phyloP scores from a whole-genome alignment of 2,329 filamentous ascomycete genomes.

The Penicillium sp. region DNA sequence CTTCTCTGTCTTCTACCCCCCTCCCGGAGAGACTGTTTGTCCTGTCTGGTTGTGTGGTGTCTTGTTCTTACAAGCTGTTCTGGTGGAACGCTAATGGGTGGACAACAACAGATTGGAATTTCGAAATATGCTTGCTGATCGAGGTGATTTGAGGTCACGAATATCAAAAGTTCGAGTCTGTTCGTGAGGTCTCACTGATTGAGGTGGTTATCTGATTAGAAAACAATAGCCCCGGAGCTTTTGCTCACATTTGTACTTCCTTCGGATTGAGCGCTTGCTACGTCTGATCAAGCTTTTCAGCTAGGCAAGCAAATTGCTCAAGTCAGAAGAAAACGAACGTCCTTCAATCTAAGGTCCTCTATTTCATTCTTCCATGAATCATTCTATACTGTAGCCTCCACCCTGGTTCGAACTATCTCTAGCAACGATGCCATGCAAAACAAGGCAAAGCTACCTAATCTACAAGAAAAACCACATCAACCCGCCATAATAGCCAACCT shows the following conservation, averaged over 20 bases:
- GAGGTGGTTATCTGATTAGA: no score
- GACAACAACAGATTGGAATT: background rate
- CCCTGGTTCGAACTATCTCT: background rate
- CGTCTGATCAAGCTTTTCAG: no score
- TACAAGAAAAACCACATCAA: background rate
- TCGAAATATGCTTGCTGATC: background rate
- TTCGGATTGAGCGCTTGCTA: no score
- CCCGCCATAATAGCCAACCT: slow-evolving; percentile 34
- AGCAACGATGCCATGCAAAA: background rate
- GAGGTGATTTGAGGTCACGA: background rate
- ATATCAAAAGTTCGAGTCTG: background rate
- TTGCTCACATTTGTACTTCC: no score
- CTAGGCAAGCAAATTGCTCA: no score
- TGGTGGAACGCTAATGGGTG: background rate
- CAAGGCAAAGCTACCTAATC: background rate
- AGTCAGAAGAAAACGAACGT: no score
- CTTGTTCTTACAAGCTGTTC: no score
- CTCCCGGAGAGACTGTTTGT: background rate
- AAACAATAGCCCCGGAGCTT: no score
- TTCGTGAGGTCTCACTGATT: no score
- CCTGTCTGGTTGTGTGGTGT: background rate
- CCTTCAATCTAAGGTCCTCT: no score
- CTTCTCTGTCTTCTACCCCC: background rate
- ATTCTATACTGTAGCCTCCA: background rate
- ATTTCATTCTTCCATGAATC: background rate